Evolutionary conservation across 495 filamentous ascomycete species (phyloP), one percentile per base, ranked within the genome.

Genomic region (Neurospora sp.): DNA sequence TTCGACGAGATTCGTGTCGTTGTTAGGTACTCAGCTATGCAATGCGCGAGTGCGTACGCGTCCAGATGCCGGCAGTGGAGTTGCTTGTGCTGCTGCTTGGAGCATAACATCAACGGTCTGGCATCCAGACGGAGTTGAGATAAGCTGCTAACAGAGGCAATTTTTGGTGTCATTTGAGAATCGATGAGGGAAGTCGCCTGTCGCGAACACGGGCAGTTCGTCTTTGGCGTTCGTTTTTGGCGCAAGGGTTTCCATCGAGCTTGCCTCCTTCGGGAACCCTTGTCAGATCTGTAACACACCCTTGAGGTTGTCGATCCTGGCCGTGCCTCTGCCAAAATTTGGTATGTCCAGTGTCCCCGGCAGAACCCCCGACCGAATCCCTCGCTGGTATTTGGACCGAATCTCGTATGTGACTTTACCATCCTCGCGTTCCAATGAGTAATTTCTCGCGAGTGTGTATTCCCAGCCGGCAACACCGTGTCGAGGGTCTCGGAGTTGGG

Each of bases 271-370:
- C 39, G 44, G 48, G 74, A 5, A n/a, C 38, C 76, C 74, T 74
- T 75, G 79, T 80, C 27, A 39, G 71, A 78, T 80, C 79, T 79
- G 79, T 77, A 78, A 80, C 79, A 77, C 70, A 39, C 79, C 76
- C 78, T 72, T n/a, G n/a, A n/a, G n/a, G n/a, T n/a, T 16, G 77
- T 78, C 73, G 77, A 79, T 80, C 79, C 70, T 77, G 71, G 75
- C n/a, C 75, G 70, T 73, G 69, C 27, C 39, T 76, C 77, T 81
- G 75, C 66, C 75, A 77, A 80, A 77, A 81, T 81, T 71, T 78
- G 71, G 23, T 72, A 66, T 38, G 71, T 69, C 38, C 62, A 39
- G 39, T 69, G 18, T 16, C 46, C 27, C 31, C 54, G 54, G 54
- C 27, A 66, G 27, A 66, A 37, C 23, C 54, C 54, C 23, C 23